phyloP scores from a whole-genome alignment of 2,329 filamentous ascomycete genomes.

The Alternaria triticina region DNA sequence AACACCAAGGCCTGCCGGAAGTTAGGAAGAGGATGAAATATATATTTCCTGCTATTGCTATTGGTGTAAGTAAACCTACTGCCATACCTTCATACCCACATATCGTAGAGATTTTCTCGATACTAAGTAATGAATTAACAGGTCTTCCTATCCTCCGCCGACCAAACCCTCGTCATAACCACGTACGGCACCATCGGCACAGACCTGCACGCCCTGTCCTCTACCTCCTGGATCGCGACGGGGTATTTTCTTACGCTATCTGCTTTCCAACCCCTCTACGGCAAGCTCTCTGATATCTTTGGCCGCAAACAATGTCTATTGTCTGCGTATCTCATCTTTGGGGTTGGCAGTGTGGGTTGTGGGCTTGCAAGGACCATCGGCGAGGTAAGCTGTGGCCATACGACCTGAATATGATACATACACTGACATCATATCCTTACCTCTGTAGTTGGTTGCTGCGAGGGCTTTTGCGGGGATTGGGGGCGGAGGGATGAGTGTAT shows the following conservation, averaged over 20 bases:
- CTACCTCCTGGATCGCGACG: slow-evolving; percentile 74
- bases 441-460: slow-evolving; percentile 66
- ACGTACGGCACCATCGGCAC: slow-evolving; percentile 80
- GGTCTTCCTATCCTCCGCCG: slow-evolving; percentile 74
- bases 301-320: slow-evolving; percentile 71
- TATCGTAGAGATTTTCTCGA: too few relatives aligned
- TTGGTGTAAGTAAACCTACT: slow-evolving; percentile 63
- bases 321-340: slow-evolving; percentile 69
- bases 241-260: slow-evolving; percentile 77
- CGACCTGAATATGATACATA: background rate
- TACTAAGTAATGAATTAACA: slow-evolving; percentile 38
- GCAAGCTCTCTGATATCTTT: slow-evolving; percentile 74
- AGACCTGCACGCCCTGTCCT: slow-evolving; percentile 75
- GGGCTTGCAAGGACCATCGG: slow-evolving; percentile 68
- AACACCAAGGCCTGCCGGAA: slow-evolving; percentile 56
- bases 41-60: slow-evolving; percentile 66
- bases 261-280: slow-evolving; percentile 76
- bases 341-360: slow-evolving; percentile 68
- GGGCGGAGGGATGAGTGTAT: slow-evolving; percentile 74
- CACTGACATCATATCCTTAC: background rate
- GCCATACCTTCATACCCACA: too few relatives aligned
- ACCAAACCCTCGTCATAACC: slow-evolving; percentile 79
- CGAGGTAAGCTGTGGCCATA: background rate
- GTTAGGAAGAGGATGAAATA: slow-evolving; percentile 60
- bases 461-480: slow-evolving; percentile 70